Evolutionary conservation across 2,329 filamentous ascomycete genomes (phyloP).

Genomic region (Trichoderma pleuroti): DNA sequence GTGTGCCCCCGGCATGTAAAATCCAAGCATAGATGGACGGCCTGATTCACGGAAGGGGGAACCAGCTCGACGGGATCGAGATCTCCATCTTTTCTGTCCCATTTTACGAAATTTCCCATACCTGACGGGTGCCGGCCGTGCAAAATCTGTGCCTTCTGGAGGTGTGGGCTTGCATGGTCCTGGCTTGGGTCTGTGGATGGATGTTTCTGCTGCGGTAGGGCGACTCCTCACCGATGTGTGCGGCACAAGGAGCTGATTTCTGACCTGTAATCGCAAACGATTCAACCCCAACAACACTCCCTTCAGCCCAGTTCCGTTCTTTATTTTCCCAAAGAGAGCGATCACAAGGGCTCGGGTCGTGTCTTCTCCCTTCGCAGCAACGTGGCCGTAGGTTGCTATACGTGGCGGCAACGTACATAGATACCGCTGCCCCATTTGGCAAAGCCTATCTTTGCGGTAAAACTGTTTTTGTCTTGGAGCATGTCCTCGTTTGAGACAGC

Average conservation of each 20-base stretch:
- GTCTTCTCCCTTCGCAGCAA: not conserved
- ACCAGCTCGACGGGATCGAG: conserved; percentile 15
- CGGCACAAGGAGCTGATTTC: not conserved
- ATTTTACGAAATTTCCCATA: conserved; percentile 3
- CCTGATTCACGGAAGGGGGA: not conserved
- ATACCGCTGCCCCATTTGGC: not conserved
- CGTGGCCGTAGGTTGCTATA: not conserved
- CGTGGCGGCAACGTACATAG: not conserved
- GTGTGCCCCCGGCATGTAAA: not conserved
- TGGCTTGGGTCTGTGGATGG: not conserved
- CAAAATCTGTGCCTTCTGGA: not conserved
- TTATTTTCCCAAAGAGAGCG: not conserved
- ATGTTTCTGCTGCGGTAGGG: not conserved
- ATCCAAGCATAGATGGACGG: not conserved
- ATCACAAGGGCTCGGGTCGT: not conserved
- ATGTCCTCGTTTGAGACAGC: not conserved
- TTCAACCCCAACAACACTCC: not conserved
- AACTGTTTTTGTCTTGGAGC: not conserved
- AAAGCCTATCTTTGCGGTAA: not conserved
- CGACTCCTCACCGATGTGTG: not conserved
- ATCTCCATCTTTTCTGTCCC: conserved; percentile 8
- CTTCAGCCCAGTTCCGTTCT: not conserved
- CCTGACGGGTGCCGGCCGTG: not conserved
- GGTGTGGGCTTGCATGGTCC: not conserved
- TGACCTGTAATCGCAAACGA: not conserved